Conservation (phyloP, 2,329 filamentous ascomycete species). For the Podosphaera fusca region DNA sequence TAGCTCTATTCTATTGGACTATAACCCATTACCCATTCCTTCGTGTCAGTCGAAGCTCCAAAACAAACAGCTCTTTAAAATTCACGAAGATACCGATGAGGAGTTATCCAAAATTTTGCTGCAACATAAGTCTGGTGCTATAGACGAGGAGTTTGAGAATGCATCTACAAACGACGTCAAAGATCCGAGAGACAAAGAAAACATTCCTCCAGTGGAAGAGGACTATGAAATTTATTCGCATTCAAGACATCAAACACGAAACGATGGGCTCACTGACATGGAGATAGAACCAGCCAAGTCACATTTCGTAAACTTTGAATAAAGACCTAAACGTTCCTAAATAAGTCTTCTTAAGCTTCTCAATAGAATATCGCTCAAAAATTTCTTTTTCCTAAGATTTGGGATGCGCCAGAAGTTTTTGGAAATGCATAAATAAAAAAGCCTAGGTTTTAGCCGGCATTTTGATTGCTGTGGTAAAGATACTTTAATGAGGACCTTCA, state of each 20-base stretch:
- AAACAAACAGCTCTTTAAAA: conserved; percentile 74
- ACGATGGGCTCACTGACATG: background rate
- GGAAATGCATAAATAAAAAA: no score
- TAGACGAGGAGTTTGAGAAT: conserved; percentile 82
- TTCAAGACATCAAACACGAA: background rate
- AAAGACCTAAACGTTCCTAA: no score
- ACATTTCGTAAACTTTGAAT: conserved; percentile 9
- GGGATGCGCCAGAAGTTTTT: no score
- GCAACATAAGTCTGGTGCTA: conserved; percentile 65
- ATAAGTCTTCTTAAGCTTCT: no score
- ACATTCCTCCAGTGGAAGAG: conserved; percentile 54
- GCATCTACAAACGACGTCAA: conserved; percentile 31
- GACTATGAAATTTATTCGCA: conserved; percentile 14
- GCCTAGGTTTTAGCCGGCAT: no score
- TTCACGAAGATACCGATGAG: conserved; percentile 77
- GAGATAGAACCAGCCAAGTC: background rate
- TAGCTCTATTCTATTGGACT: background rate
- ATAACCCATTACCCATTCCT: conserved; percentile 26
- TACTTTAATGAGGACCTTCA: no score
- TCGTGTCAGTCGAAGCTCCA: conserved; percentile 49
- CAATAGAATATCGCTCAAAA: no score
- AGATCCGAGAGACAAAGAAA: conserved; percentile 67
- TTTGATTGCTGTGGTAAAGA: no score
- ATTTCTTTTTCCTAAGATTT: no score
- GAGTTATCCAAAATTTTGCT: conserved; percentile 83